These are phyloP conservation scores for Sporormia fimetaria DNA, from an alignment of 495 filamentous ascomycete genomes.

Conservation along the genomic window DNA sequence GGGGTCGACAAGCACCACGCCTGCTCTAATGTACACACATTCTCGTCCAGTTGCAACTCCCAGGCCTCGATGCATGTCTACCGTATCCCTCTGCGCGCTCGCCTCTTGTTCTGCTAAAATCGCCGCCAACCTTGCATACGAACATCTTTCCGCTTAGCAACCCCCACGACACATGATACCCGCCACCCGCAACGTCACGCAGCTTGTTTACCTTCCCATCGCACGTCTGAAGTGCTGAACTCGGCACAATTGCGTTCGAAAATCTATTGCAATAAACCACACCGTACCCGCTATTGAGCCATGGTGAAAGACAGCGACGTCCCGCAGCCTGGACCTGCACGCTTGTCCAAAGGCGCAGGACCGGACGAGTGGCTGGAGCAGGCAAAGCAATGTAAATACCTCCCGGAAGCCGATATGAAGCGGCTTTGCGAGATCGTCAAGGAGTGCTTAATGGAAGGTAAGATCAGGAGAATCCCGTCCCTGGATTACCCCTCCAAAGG, in stretches of 20 bases:
- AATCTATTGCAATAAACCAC: neutral
- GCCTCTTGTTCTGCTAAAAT: neutral
- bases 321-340: slow-evolving; percentile 83
- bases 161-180: slow-evolving; percentile 14
- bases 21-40: too few species aligned
- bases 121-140: neutral
- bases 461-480: slow-evolving; percentile 16
- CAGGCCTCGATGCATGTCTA: too few species aligned
- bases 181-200: slow-evolving; percentile 15
- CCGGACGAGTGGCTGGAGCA: slow-evolving; percentile 95
- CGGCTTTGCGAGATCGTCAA: slow-evolving; percentile 97
- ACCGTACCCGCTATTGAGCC: neutral
- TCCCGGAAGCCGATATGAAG: slow-evolving; percentile 95
- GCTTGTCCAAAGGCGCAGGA: slow-evolving; percentile 65
- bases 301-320: slow-evolving; percentile 50
- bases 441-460: slow-evolving; percentile 95
- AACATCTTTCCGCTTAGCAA: neutral
- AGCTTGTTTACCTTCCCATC: too few species aligned
- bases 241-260: too few species aligned
- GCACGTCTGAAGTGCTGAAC: too few species aligned
- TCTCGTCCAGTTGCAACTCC: slow-evolving; percentile 6
- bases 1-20: slow-evolving; percentile 3
- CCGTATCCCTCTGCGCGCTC: slow-evolving; percentile 14
- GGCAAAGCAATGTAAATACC: slow-evolving; percentile 91
- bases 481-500: neutral